These are phyloP conservation scores for Monosporascus sp. DNA, from an alignment of 2,329 filamentous ascomycete species.

Conservation along the genomic window DNA sequence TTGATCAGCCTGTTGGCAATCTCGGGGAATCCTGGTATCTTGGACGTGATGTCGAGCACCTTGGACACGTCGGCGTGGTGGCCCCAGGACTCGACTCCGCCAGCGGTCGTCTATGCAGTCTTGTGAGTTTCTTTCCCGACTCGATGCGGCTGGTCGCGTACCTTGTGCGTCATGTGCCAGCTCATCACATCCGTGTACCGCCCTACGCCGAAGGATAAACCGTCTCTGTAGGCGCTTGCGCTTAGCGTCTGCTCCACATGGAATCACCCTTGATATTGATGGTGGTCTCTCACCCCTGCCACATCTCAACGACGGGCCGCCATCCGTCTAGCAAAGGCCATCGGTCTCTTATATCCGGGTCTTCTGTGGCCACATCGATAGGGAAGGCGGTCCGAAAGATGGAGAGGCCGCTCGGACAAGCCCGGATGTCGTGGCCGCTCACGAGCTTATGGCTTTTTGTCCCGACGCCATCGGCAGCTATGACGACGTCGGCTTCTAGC, in stretches of 20 bases:
- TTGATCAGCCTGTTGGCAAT: constrained; percentile 8
- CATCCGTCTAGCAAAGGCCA: background rate
- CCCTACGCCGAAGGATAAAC: background rate
- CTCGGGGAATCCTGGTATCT: constrained; percentile 2
- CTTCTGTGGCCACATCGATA: background rate
- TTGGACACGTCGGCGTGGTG: background rate
- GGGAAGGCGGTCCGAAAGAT: constrained; percentile 17
- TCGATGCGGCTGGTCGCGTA: background rate
- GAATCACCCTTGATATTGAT: constrained; percentile 9
- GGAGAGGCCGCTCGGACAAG: constrained; percentile 18
- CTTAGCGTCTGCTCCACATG: background rate
- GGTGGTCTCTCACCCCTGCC: constrained; percentile 2
- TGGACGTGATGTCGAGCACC: background rate
- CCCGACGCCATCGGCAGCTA: constrained; percentile 26
- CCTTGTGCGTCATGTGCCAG: background rate
- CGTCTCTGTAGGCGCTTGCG: background rate
- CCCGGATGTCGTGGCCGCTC: constrained; percentile 13
- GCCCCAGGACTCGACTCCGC: background rate
- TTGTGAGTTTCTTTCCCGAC: background rate
- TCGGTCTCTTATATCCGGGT: background rate
- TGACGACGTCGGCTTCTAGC: constrained; percentile 21
- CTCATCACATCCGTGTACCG: background rate
- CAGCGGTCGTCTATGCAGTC: background rate
- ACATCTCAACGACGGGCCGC: background rate
- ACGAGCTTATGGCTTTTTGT: constrained; percentile 19